Evolutionary conservation across 2,329 filamentous ascomycete genomes (phyloP).

Genomic region (Penicillium sp.): DNA sequence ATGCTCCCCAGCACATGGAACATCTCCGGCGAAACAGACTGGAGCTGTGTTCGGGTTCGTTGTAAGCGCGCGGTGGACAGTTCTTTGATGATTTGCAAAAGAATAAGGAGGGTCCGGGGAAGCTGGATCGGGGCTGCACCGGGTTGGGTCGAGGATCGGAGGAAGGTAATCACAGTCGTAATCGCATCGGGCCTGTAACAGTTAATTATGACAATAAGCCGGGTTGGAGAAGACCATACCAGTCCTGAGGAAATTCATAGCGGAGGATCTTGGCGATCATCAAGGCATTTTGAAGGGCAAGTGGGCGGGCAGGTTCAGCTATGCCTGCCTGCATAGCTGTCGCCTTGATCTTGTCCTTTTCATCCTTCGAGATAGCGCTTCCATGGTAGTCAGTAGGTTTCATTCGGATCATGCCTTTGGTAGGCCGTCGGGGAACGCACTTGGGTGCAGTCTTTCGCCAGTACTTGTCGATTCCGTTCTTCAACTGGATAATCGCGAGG

Average conservation of each 20-base stretch:
- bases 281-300: slow-evolving; percentile 85
- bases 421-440: slow-evolving; percentile 34
- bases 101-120: slow-evolving; percentile 69
- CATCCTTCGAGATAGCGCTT: slow-evolving; percentile 62
- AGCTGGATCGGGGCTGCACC: slow-evolving; percentile 65
- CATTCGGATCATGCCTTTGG: not conserved
- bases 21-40: slow-evolving; percentile 77
- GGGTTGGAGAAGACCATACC: slow-evolving; percentile 48
- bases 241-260: slow-evolving; percentile 85
- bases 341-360: slow-evolving; percentile 74
- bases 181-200: slow-evolving; percentile 48
- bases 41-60: slow-evolving; percentile 72
- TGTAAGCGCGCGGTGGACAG: slow-evolving; percentile 75
- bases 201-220: not conserved
- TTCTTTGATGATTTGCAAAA: slow-evolving; percentile 88
- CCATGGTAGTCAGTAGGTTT: slow-evolving; percentile 15
- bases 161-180: slow-evolving; percentile 58
- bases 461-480: slow-evolving; percentile 93
- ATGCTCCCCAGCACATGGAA: slow-evolving; percentile 76
- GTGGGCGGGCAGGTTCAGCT: slow-evolving; percentile 69
- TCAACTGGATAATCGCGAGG: slow-evolving; percentile 88
- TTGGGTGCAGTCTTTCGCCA: slow-evolving; percentile 81
- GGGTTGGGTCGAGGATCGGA: slow-evolving; percentile 57
- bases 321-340: slow-evolving; percentile 75
- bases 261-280: slow-evolving; percentile 84